Evolutionary conservation across 768 basidiomycete species (phyloP).

Genomic region (Lentinula sp.): DNA sequence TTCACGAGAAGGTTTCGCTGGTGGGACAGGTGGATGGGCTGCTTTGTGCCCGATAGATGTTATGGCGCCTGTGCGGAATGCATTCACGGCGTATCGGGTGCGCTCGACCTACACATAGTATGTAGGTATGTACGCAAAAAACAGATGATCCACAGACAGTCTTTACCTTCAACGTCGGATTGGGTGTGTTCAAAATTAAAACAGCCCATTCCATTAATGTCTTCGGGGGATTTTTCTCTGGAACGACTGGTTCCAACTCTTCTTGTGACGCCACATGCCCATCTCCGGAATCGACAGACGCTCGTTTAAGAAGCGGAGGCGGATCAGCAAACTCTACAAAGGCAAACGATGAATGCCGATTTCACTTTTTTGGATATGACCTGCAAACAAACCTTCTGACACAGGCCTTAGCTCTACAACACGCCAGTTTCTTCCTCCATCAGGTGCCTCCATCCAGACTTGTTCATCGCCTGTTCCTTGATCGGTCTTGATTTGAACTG

Average conservation of each 20-base stretch:
- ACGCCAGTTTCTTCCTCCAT: slow-evolving; percentile 47
- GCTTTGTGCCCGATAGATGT: slow-evolving; percentile 55
- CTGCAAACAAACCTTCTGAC: slow-evolving; percentile 49
- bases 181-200: slow-evolving; percentile 67
- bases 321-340: slow-evolving; percentile 61
- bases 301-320: slow-evolving; percentile 28
- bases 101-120: slow-evolving; percentile 45
- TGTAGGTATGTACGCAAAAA: background rate
- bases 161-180: slow-evolving; percentile 56
- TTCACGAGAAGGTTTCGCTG: slow-evolving; percentile 61
- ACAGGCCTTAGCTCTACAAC: slow-evolving; percentile 66
- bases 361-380: background rate
- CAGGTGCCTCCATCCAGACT: slow-evolving; percentile 58
- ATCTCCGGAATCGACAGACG: background rate
- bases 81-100: slow-evolving; percentile 61
- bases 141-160: slow-evolving; percentile 8
- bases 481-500: slow-evolving; percentile 42
- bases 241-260: slow-evolving; percentile 43
- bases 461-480: slow-evolving; percentile 27
- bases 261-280: background rate
- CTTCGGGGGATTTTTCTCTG: slow-evolving; percentile 42
- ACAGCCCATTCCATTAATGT: slow-evolving; percentile 77
- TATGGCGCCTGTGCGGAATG: slow-evolving; percentile 66
- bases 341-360: background rate
- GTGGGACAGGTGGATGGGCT: slow-evolving; percentile 41